Evolutionary conservation across 305 asterid species (phyloP).

Genomic region (Solanum hybrid): DNA sequence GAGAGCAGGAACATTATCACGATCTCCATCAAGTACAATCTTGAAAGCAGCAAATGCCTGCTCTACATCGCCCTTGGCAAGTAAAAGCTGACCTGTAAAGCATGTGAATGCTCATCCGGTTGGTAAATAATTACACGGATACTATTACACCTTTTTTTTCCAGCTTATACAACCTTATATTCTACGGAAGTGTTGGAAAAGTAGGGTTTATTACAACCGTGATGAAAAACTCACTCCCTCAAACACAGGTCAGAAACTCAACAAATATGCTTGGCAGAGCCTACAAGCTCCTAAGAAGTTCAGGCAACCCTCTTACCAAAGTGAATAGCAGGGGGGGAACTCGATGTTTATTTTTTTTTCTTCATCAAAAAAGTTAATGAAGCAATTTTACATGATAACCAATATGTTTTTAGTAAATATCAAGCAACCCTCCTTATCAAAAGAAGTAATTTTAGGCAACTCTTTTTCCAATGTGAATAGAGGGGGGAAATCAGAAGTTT

Average conservation of each 20-base stretch:
- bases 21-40: constrained; percentile 90
- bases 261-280: background rate
- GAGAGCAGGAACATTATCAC: constrained; percentile 90
- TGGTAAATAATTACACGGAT: background rate
- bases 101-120: constrained; percentile 2
- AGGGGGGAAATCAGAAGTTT: background rate
- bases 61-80: constrained; percentile 90
- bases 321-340: background rate
- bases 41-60: constrained; percentile 92
- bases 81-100: constrained; percentile 84
- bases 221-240: background rate
- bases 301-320: background rate
- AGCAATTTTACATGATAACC: background rate
- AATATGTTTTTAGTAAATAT: background rate
- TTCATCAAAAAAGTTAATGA: background rate
- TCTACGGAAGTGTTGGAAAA: background rate
- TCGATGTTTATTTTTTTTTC: background rate
- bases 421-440: background rate
- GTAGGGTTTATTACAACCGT: background rate
- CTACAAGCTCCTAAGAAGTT: background rate
- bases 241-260: background rate
- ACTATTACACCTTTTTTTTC: background rate
- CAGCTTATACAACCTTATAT: background rate
- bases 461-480: background rate
- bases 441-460: background rate